A percentile compares a stretch with the other conserved stretches of the same genome.
These are phyloP conservation scores for Phialophora macrospora DNA, from an alignment of 2,329 filamentous ascomycete species.

Conservation along the genomic window DNA sequence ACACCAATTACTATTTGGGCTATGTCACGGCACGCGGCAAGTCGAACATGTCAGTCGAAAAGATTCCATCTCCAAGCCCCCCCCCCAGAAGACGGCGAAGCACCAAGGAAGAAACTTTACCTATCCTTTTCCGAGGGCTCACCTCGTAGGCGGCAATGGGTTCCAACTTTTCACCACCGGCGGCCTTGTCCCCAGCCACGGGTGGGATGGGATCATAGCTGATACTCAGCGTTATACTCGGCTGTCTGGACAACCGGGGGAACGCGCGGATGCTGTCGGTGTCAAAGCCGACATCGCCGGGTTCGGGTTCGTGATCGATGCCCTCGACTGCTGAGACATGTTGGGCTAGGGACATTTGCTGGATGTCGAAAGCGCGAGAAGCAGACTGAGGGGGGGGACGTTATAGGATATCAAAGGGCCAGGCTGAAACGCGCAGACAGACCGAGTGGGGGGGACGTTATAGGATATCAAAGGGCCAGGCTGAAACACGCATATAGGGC, in stretches of 20 bases:
- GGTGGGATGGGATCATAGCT: slow-evolving; percentile 57
- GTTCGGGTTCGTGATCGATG: slow-evolving; percentile 50
- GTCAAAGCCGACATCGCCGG: slow-evolving; percentile 28
- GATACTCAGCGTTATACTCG: slow-evolving; percentile 48
- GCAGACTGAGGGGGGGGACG: neutral
- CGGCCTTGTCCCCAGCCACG: slow-evolving; percentile 31
- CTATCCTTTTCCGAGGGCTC: slow-evolving; percentile 46
- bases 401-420: neutral
- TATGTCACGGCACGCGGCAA: slow-evolving; percentile 23
- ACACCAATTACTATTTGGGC: slow-evolving; percentile 69
- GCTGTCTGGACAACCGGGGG: slow-evolving; percentile 36
- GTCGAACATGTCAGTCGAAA: neutral
- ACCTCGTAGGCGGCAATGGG: slow-evolving; percentile 58
- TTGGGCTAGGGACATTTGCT: slow-evolving; percentile 57
- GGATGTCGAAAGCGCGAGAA: neutral
- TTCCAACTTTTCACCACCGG: slow-evolving; percentile 48
- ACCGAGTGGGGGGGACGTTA: neutral
- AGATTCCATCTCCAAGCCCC: neutral
- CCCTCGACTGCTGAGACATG: slow-evolving; percentile 58
- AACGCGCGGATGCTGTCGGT: slow-evolving; percentile 16
- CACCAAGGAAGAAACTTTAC: slow-evolving; percentile 34
- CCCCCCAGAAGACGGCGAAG: neutral
- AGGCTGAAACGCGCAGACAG: slow-evolving; percentile 2
- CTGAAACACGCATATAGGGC: neutral
- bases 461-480: slow-evolving; percentile 6